Evolutionary conservation across 768 basidiomycete genomes (phyloP), one percentile per base, ranked within the genome.

Genomic region (Suillus americanus): DNA sequence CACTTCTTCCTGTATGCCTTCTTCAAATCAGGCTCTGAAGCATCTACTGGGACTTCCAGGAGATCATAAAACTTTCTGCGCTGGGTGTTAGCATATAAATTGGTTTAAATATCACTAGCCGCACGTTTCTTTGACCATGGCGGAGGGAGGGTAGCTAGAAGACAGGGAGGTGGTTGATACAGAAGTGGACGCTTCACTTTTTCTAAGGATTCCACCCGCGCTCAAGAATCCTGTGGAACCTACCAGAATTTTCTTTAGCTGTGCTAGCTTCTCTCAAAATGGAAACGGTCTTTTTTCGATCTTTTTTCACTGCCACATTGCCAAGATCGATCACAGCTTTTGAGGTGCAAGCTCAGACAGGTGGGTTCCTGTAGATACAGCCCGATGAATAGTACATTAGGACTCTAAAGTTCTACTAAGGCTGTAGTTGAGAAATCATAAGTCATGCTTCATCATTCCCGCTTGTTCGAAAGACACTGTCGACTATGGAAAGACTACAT

Each of bases 1-100:
- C 67, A 94, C 94, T 94, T 95, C 81, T 95, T 95, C 70, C 94
- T 90, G 82, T 96, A 97, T 37, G 95, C 95, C 77, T 96, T 96
- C 84, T 96, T 97, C 72, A 97, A 86, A 62, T 96, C 95, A 55
- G 82, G 72, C 65, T 97, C 95, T 48, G 88, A 89, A 40, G 91
- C 94, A 70, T 83, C 83, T 59, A 92, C 87, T 13, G 85, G 68
- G 37, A 93, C 94, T 68, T 96, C 95, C 57, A 99, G 87, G 66
- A 97, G 86, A 79, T 97, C 95, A 80, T 98, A 94, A 76, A 85
- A 94, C 86, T 94, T 91, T 71, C 93, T 94, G 77, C 30, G 55
- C 23, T 67, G 59, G 45, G 13, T 33, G 37, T 64, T 33, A 59
- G 56, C 45, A 48, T 41, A 59, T 62, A 38, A 14, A 63, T 60